Base-by-base conservation (phyloP, 345 rosid species). In the Mercurialis annua region DNA sequence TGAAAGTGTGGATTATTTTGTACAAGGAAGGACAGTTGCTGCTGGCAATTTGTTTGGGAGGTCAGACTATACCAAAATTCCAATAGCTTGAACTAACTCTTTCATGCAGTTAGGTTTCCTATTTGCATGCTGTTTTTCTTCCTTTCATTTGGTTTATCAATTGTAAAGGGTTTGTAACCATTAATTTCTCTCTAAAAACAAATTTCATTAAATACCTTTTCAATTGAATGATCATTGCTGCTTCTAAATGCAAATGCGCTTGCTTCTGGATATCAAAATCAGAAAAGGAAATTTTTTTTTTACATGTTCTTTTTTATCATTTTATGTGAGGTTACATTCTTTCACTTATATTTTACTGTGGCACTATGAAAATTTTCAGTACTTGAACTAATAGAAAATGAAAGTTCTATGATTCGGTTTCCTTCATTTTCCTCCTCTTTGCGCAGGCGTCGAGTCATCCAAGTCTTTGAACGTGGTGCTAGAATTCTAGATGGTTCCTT, bases 21-120 rank as follows among this genome's bases (percentile, higher is more conserved):
- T 94, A 64, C 98, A 94, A 87, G 99, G 99, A 71, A 83, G 86
- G 83, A 94, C 99, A 62, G 61, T 94, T 81, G 88, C 93, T 58
- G 96, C 97, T 48, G 99, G 99, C 77, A 94, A 94, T 77, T 77
- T 94, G 77, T 94, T 94, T 79, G 99, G 98, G 69, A 91, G 99
- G 99, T 89, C 63, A 57, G 63, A 56, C 60, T 56, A 46, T 73
- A 52, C 42, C 49, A 40, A 62, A 51, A 55, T 58, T 55, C 26
- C 64, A 57, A 60, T 29, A 52, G 47, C 62, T 53, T 70, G 43
- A 33, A 16, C 18, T 51, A 36, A 53, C 17, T 53, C 21, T 42
- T 31, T 46, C 6, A 50, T 18, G 64, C 20, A 20, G 29, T 16
- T 0, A 29, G 8, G 12, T 24, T 21, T 18, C 38, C 40, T 53